Evolutionary conservation across 176 grass and related monocot species (phyloP).

Genomic region (Ensete glaucum): DNA sequence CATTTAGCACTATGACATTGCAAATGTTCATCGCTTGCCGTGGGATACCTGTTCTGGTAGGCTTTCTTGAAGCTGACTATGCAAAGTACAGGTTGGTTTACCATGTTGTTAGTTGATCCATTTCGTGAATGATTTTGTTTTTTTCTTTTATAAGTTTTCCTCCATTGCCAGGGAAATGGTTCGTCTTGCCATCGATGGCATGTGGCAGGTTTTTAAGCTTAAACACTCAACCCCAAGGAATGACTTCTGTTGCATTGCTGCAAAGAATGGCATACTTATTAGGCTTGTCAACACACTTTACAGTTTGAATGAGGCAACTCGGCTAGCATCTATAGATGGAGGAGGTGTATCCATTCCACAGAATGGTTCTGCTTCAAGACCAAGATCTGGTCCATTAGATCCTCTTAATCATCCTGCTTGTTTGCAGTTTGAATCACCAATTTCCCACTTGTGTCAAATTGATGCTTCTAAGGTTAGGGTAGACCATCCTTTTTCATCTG

Average conservation of each 20-base stretch:
- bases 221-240: constrained; percentile 82
- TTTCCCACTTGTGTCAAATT: neutral
- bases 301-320: constrained; percentile 94
- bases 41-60: constrained; percentile 94
- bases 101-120: constrained; percentile 1
- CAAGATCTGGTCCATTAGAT: constrained; percentile 66
- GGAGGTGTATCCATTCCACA: constrained; percentile 59
- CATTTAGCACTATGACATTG: constrained; percentile 72
- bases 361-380: constrained; percentile 51
- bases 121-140: constrained; percentile 5
- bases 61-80: constrained; percentile 97
- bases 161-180: constrained; percentile 84
- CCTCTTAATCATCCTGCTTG: constrained; percentile 15
- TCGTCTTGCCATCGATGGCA: constrained; percentile 93
- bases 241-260: constrained; percentile 90
- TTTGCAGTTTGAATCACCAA: neutral
- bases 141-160: constrained; percentile 26
- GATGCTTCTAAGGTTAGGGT: constrained; percentile 41
- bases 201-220: constrained; percentile 97
- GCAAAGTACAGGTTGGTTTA: constrained; percentile 71
- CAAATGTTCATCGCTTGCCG: constrained; percentile 99
- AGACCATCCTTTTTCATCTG: constrained; percentile 53
- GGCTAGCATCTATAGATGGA: constrained; percentile 63
- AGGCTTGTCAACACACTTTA: constrained; percentile 88
- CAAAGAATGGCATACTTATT: constrained; percentile 81